Base-by-base conservation (phyloP, 2,329 filamentous ascomycete species). In the Parafenestella ontariensis region DNA sequence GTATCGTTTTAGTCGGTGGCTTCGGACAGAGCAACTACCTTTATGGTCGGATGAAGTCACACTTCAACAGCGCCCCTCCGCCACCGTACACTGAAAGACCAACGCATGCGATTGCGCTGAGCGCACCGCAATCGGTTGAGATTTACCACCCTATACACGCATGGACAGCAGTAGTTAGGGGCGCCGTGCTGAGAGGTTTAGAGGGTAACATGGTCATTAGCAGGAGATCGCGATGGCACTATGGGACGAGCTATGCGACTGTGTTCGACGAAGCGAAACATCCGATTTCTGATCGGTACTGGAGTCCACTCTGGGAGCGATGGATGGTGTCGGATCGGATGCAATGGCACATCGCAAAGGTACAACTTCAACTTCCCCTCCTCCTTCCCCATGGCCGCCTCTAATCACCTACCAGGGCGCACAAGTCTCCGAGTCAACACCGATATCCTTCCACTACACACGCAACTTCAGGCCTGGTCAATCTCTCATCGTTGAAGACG, bases 311-410 rank as follows among this genome's bases (percentile, higher is more conserved):
- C 21, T 92, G 89, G 89, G 89, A 92, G 77, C 77, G 89, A 44
- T 92, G 89, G 89, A 92, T 92, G 89, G 89, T 93, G 6, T 87
- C 84, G 41, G 89, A 93, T 73, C 83, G 90, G 43, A 92, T 94
- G 89, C 89, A 92, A 76, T 93, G 90, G 90, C 89, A 92, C 74
- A 91, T 92, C 70, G 85, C 87, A 57, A 92, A 91, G 83, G 88
- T 87, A 66, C 64, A 17, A 17, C 23, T 20, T 18, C 3, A 17
- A 20, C 11, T 29, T 10, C 29, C 4, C 4, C 31, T 8, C 11
- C 24, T 43, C 8, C 36, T 29, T 10, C 36, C 9, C 1, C 10
- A 18, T 21, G 1, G 18, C 26, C 5, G 26, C 21, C 49, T 39
- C 56, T 66, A 46, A 69, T 49, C 31, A 7, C 7, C 2, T 26